These are phyloP conservation scores for Teunomyces funiuensis DNA, from an alignment of 805 yeast species.

Conservation along the genomic window DNA sequence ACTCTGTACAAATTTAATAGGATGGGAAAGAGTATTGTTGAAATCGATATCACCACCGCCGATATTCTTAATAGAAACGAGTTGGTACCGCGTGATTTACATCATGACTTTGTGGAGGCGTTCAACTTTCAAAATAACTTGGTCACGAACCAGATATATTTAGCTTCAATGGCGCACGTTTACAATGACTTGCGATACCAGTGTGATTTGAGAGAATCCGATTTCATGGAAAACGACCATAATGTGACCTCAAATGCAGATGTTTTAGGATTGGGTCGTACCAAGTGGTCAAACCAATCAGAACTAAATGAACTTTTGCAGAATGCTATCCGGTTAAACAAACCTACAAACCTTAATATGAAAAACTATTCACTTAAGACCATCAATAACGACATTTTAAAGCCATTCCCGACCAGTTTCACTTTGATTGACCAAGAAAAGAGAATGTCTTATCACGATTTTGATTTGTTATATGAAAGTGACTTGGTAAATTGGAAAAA, in stretches of 20 bases:
- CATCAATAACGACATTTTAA: constrained; percentile 1
- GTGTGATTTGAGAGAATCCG: constrained; percentile 38
- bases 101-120: constrained; percentile 48
- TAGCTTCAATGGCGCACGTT: constrained; percentile 52
- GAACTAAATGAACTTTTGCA: constrained; percentile 29
- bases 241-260: not conserved
- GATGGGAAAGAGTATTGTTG: constrained; percentile 63
- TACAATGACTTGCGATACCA: constrained; percentile 59
- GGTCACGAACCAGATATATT: constrained; percentile 23
- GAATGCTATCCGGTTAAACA: constrained; percentile 27
- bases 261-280: constrained; percentile 21
- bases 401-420: constrained; percentile 4
- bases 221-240: constrained; percentile 4
- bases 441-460: constrained; percentile 11
- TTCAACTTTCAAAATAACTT: constrained; percentile 9
- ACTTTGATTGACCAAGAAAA: constrained; percentile 27
- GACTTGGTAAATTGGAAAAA: constrained; percentile 23
- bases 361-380: not conserved
- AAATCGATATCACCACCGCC: constrained; percentile 66
- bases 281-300: constrained; percentile 31
- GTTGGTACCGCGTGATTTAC: constrained; percentile 47
- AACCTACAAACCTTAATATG: not conserved
- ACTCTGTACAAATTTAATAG: constrained; percentile 37
- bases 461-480: constrained; percentile 16
- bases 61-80: constrained; percentile 56